Conservation (phyloP, 345 rosid species). For the Geranium rotundifolium region DNA sequence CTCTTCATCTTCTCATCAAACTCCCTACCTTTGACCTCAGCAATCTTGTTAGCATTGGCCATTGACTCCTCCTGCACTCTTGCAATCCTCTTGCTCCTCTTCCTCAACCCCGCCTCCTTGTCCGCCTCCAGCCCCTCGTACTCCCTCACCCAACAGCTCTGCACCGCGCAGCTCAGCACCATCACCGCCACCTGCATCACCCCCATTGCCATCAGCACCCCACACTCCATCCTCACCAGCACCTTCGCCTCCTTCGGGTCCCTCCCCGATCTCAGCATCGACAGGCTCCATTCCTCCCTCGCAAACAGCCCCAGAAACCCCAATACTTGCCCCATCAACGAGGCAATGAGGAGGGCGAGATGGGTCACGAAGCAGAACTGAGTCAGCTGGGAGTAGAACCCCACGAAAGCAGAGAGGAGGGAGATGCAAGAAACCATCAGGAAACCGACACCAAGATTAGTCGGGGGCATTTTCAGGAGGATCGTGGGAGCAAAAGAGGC, state of each 20-base stretch:
- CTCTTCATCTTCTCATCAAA: slow-evolving; percentile 23
- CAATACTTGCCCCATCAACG: slow-evolving; percentile 32
- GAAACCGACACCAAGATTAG: slow-evolving; percentile 43
- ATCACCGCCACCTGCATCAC: slow-evolving; percentile 33
- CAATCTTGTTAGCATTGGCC: slow-evolving; percentile 32
- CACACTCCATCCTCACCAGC: slow-evolving; percentile 54
- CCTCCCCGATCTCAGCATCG: slow-evolving; percentile 29
- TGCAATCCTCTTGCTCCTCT: slow-evolving; percentile 32
- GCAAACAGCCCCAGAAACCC: slow-evolving; percentile 30
- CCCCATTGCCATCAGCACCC: slow-evolving; percentile 45
- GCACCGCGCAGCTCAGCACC: slow-evolving; percentile 34
- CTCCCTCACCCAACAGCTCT: slow-evolving; percentile 43
- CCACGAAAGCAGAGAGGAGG: slow-evolving; percentile 35
- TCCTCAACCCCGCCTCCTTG: slow-evolving; percentile 32
- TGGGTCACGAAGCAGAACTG: slow-evolving; percentile 41
- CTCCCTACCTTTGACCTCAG: slow-evolving; percentile 28
- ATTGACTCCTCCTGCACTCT: slow-evolving; percentile 40
- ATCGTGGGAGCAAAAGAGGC: slow-evolving; percentile 37
- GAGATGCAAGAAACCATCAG: slow-evolving; percentile 36
- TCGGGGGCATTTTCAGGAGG: slow-evolving; percentile 46
- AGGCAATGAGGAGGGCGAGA: slow-evolving; percentile 34
- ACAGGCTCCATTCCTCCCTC: slow-evolving; percentile 35
- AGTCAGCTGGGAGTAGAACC: slow-evolving; percentile 35
- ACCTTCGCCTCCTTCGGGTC: slow-evolving; percentile 50
- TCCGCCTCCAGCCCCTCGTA: slow-evolving; percentile 36